Conservation (phyloP, 495 filamentous ascomycete genomes). For the Aspergillus affinis region DNA sequence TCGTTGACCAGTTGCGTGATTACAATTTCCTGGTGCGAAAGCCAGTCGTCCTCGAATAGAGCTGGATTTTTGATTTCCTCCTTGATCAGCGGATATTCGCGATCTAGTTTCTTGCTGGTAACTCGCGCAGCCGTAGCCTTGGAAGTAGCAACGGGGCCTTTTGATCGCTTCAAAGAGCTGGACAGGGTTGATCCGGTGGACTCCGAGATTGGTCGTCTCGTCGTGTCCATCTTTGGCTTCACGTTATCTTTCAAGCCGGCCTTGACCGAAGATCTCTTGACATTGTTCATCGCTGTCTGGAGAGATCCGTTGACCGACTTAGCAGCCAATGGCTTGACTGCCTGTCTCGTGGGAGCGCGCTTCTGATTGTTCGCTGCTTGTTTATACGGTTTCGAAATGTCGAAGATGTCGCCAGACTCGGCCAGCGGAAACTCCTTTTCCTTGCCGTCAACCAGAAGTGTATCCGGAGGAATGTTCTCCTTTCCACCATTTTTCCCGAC, state of each 20-base stretch:
- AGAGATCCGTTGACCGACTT: conserved; percentile 10
- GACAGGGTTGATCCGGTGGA: conserved; percentile 13
- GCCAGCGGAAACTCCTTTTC: conserved; percentile 14
- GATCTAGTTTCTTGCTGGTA: conserved; percentile 22
- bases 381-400: not conserved
- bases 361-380: not conserved
- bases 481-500: conserved; percentile 47
- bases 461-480: conserved; percentile 47
- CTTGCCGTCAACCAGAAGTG: conserved; percentile 13
- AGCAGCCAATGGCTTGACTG: conserved; percentile 4
- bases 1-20: conserved; percentile 62
- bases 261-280: not conserved
- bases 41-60: conserved; percentile 67
- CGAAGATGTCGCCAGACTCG: conserved; percentile 3
- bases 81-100: conserved; percentile 52
- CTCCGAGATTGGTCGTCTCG: conserved; percentile 6
- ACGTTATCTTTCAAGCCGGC: conserved; percentile 5
- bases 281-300: conserved; percentile 13
- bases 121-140: conserved; percentile 10
- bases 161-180: conserved; percentile 8
- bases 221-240: not conserved
- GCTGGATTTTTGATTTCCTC: conserved; percentile 56
- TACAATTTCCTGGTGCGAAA: conserved; percentile 60
- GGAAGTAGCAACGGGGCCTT: conserved; percentile 19
- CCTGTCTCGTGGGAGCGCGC: not conserved